phyloP scores from a whole-genome alignment of 768 basidiomycete genomes.

The Coprinopsis marcescibilis region DNA sequence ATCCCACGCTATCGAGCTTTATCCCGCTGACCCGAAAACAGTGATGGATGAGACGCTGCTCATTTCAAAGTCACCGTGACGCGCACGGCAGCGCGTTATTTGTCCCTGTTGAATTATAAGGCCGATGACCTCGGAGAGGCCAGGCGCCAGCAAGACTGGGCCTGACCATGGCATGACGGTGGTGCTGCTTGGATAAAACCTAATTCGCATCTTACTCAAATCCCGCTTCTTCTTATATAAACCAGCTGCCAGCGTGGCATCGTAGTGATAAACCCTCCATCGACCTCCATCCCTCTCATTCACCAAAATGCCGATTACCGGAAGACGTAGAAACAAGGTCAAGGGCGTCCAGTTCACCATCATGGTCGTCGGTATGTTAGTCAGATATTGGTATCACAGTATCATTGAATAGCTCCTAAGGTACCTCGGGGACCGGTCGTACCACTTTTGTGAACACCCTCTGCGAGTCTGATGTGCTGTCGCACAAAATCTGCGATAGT shows the following conservation, averaged over 20 bases:
- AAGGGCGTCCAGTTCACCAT: constrained; percentile 89
- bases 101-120: no score
- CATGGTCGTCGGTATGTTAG: constrained; percentile 77
- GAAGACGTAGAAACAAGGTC: constrained; percentile 68
- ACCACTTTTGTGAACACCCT: constrained; percentile 93
- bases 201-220: constrained; percentile 5
- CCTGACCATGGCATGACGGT: no score
- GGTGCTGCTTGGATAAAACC: no score
- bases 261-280: not conserved
- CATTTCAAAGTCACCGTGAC: no score
- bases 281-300: not conserved
- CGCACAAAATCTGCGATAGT: constrained; percentile 57
- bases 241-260: not conserved
- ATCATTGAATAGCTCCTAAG: constrained; percentile 31
- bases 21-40: no score
- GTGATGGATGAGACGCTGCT: no score
- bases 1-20: no score
- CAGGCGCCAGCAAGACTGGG: no score
- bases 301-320: constrained; percentile 37
- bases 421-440: constrained; percentile 81
- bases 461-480: constrained; percentile 71
- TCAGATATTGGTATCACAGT: constrained; percentile 7
- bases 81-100: no score
- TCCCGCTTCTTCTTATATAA: not conserved
- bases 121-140: no score